Evolutionary conservation across 768 basidiomycete genomes (phyloP).

Genomic region (Russula olivacea): DNA sequence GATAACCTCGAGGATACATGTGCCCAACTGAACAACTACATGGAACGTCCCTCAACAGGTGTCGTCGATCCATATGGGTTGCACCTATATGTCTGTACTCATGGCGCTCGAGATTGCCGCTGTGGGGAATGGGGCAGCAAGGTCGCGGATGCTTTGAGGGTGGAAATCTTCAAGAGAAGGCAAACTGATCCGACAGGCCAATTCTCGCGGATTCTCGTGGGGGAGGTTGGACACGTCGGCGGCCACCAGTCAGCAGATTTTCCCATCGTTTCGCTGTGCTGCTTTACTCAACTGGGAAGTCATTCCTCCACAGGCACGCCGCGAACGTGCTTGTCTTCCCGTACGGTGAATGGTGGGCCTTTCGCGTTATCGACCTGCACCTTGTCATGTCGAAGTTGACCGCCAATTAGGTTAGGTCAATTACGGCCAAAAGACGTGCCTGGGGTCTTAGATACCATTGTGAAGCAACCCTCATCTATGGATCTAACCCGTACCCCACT

Average conservation of each 20-base stretch:
- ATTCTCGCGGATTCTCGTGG: slow-evolving; percentile 39
- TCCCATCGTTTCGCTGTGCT: background rate
- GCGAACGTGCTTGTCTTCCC: slow-evolving; percentile 66
- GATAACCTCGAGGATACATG: slow-evolving; percentile 48
- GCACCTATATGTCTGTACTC: slow-evolving; percentile 70
- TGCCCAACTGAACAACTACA: slow-evolving; percentile 28
- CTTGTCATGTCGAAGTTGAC: background rate
- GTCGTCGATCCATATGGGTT: slow-evolving; percentile 27
- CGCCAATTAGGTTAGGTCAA: slow-evolving; percentile 50
- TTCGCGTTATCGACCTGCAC: background rate
- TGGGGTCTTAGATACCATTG: slow-evolving; percentile 42
- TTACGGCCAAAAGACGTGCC: slow-evolving; percentile 55
- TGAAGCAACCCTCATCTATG: slow-evolving; percentile 31
- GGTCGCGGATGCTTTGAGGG: slow-evolving; percentile 48
- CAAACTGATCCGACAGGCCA: slow-evolving; percentile 21
- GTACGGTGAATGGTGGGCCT: slow-evolving; percentile 62
- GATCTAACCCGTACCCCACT: slow-evolving; percentile 33
- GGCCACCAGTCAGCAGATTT: slow-evolving; percentile 63
- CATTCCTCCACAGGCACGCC: slow-evolving; percentile 44
- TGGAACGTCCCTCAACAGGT: background rate
- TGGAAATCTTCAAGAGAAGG: slow-evolving; percentile 43
- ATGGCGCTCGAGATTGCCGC: slow-evolving; percentile 71
- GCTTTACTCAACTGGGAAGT: background rate
- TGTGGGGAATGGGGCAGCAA: slow-evolving; percentile 62
- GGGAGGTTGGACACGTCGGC: slow-evolving; percentile 73